phyloP scores from a whole-genome alignment of 306 rosid genomes.

The Cucumis melo region DNA sequence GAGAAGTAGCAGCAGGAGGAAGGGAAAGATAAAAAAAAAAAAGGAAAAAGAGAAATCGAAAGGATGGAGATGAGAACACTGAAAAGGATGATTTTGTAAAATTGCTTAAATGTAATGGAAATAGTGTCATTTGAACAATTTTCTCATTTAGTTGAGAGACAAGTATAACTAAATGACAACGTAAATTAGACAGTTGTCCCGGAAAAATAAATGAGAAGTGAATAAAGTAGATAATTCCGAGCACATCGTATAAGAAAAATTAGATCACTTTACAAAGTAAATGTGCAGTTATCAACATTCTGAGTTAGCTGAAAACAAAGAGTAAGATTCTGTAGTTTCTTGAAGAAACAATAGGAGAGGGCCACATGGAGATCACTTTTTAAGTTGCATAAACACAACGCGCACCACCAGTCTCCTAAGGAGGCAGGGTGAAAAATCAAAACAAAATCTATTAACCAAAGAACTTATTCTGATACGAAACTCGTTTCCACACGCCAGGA shows the following conservation, averaged over 20 bases:
- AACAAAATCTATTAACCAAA: neutral
- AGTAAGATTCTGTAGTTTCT: neutral
- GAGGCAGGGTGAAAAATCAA: slow-evolving; percentile 16
- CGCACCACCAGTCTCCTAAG: slow-evolving; percentile 16
- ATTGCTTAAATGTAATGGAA: too few relatives aligned
- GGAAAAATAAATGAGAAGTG: too few relatives aligned
- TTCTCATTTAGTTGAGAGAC: too few relatives aligned
- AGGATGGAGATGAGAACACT: too few relatives aligned
- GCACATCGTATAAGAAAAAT: neutral
- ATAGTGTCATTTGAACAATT: too few relatives aligned
- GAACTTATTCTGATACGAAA: neutral
- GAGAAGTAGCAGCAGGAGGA: too few relatives aligned
- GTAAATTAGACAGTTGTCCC: neutral
- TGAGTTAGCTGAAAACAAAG: neutral
- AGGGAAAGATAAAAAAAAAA: too few relatives aligned
- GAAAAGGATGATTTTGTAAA: too few relatives aligned
- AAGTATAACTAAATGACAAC: neutral
- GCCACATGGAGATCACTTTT: neutral
- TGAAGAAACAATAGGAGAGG: neutral
- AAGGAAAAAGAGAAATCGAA: too few relatives aligned
- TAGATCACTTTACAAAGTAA: neutral
- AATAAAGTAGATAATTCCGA: neutral
- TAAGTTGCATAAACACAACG: neutral
- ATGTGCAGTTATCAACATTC: neutral
- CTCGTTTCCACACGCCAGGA: neutral